Percentiles rank a stretch among this genome's conserved stretches.
Evolutionary conservation across 2,329 filamentous ascomycete genomes (phyloP).

Genomic region (Scolecobasidium constrictum): DNA sequence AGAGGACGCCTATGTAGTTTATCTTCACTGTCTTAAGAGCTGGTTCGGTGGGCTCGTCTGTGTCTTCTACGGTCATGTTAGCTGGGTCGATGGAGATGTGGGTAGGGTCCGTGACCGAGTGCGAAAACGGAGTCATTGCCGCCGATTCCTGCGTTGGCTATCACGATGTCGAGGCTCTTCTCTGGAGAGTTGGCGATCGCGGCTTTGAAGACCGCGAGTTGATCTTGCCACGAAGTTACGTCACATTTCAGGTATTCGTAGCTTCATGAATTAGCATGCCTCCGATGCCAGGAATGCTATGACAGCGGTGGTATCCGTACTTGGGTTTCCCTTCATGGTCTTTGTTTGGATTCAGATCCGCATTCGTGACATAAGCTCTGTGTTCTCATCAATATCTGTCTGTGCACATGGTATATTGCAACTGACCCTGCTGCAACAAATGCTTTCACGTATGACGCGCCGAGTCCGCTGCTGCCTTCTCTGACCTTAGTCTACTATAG

Average conservation of each 20-base stretch:
- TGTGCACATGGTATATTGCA: no score
- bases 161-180: slow-evolving; percentile 34
- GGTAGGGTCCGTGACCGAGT: slow-evolving; percentile 28
- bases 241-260: slow-evolving; percentile 30
- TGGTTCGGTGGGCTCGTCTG: slow-evolving; percentile 19
- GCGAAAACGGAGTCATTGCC: slow-evolving; percentile 28
- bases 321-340: slow-evolving; percentile 3
- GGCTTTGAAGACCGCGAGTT: slow-evolving; percentile 30
- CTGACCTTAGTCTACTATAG: neutral
- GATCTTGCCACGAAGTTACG: slow-evolving; percentile 32
- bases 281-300: no score
- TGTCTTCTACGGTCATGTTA: slow-evolving; percentile 2
- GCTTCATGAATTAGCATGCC: neutral
- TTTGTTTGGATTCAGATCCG: slow-evolving; percentile 6
- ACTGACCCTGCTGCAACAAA: slow-evolving; percentile 9
- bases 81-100: no score
- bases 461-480: slow-evolving; percentile 10
- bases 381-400: no score
- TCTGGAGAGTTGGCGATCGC: slow-evolving; percentile 26
- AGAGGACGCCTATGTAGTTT: slow-evolving; percentile 31
- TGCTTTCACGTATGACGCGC: slow-evolving; percentile 7
- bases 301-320: no score
- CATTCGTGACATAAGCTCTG: slow-evolving; percentile 10
- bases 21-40: slow-evolving; percentile 31
- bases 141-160: slow-evolving; percentile 37